These are phyloP conservation scores for Populus hybrid DNA, from an alignment of 441 rosid genomes.

Conservation along the genomic window DNA sequence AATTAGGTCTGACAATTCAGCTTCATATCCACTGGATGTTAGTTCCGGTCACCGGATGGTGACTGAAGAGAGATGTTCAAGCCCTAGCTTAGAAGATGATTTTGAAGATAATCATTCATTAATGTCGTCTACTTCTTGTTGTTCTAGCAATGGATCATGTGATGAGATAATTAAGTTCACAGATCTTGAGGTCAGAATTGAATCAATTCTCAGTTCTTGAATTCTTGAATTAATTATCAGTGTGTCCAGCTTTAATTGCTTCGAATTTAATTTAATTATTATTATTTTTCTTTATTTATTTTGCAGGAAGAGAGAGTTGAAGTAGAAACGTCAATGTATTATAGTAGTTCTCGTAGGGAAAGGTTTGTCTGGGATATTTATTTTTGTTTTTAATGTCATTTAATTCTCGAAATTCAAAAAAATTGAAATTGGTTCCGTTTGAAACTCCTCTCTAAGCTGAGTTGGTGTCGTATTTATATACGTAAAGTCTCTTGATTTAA, in stretches of 20 bases:
- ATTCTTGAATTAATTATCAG: conserved; percentile 28
- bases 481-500: not conserved
- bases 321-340: conserved; percentile 52
- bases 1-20: conserved; percentile 23
- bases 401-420: conserved; percentile 31
- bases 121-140: conserved; percentile 48
- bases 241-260: conserved; percentile 36
- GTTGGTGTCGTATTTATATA: not conserved
- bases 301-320: conserved; percentile 56
- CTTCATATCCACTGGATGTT: conserved; percentile 7
- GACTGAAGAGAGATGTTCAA: conserved; percentile 24
- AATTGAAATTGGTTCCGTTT: conserved; percentile 22
- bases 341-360: conserved; percentile 27
- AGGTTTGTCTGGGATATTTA: conserved; percentile 26
- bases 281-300: conserved; percentile 11
- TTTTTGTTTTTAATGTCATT: conserved; percentile 5
- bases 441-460: not conserved
- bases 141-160: conserved; percentile 59
- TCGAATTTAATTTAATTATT: conserved; percentile 18
- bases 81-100: conserved; percentile 27
- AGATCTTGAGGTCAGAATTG: conserved; percentile 62
- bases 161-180: conserved; percentile 34
- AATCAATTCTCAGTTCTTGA: not conserved
- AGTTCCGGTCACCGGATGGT: conserved; percentile 18
- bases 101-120: not conserved